Evolutionary conservation across 2,329 filamentous ascomycete genomes (phyloP), one percentile per base, ranked within the genome.

Genomic region (Ophioceras dolichostomum): DNA sequence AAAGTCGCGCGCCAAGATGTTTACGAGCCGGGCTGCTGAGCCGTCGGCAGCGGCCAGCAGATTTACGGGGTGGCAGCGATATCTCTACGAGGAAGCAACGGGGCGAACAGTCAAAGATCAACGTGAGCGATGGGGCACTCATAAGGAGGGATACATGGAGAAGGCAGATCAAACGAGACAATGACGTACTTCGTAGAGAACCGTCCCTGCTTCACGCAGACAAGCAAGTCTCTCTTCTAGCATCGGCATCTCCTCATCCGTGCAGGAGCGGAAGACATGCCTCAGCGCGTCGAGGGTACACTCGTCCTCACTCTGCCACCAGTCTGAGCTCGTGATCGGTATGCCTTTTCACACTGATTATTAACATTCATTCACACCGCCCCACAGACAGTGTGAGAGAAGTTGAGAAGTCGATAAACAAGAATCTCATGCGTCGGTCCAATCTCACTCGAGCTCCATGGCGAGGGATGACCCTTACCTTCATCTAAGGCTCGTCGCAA

Each of bases 401-500:
- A n/a, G n/a, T n/a, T n/a, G n/a, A n/a, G n/a, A n/a, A n/a, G n/a
- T n/a, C n/a, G n/a, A n/a, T n/a, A n/a, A n/a, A n/a, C n/a, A n/a
- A n/a, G n/a, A n/a, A n/a, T n/a, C n/a, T n/a, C n/a, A n/a, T n/a
- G n/a, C n/a, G n/a, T n/a, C n/a, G n/a, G n/a, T n/a, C n/a, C n/a
- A n/a, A n/a, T n/a, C n/a, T n/a, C n/a, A n/a, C n/a, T n/a, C n/a
- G n/a, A n/a, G n/a, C n/a, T n/a, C n/a, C n/a, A n/a, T n/a, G n/a
- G n/a, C n/a, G n/a, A n/a, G n/a, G n/a, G n/a, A n/a, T n/a, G 28
- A 29, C 41, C 20, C 58, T 55, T 52, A 81, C 83, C 82, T 67
- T 95, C 88, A 36, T 96, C 87, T 30, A 96, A 61, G 2, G 87
- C 93, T 49, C 91, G 70, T 57, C 88, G 84, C 49, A 98, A 58